Evolutionary conservation across 1,139 yeast species (phyloP), one percentile per base, ranked within the genome.

Genomic region (Diutina scorzettiae): DNA sequence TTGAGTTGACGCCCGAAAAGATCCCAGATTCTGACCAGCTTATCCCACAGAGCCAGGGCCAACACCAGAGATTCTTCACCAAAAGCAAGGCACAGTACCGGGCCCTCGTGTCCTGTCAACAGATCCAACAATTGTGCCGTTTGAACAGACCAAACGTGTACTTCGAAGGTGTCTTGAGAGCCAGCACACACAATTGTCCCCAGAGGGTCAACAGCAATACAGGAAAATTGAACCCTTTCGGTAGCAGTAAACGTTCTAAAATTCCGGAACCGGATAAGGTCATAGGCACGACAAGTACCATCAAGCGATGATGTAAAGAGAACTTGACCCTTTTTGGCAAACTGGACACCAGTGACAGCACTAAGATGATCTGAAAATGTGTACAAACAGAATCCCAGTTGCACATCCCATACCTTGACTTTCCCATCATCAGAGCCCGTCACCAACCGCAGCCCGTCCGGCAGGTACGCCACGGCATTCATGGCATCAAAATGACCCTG

Each of bases 201-300:
- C 58, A 95, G 83, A 25, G 97, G 96, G 57, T 91, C 99, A 37
- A 87, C 95, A 0, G 97, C 98, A 49, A 91, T 65, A 45, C 89
- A 78, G 40, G 79, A 81, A 62, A 89, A 91, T 56, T 87, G 96
- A 28, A 89, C 70, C 53, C 98, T 71, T 49, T 81, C 81, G 2
- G 95, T 77, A 0, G 96, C 94, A 0, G 97, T 87, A 57, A 89
- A 89, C 0, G 95, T 86, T 52, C 97, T 73, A 65, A 91, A 91
- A 55, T 93, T 91, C 59, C 99, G 77, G 59, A 83, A 91, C 54
- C 99, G 71, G 37, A 89, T 73, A 50, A 91, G 68, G 66, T 91
- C 99, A 95, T 95, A 91, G 0, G 98, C 99, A 53, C 96, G 73
- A 9, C 91, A 87, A 0, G 99, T 91, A 45, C 99, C 99, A 62